These are phyloP conservation scores for Amesomyces nigricolor DNA, from an alignment of 2,329 filamentous ascomycete species.

Conservation along the genomic window DNA sequence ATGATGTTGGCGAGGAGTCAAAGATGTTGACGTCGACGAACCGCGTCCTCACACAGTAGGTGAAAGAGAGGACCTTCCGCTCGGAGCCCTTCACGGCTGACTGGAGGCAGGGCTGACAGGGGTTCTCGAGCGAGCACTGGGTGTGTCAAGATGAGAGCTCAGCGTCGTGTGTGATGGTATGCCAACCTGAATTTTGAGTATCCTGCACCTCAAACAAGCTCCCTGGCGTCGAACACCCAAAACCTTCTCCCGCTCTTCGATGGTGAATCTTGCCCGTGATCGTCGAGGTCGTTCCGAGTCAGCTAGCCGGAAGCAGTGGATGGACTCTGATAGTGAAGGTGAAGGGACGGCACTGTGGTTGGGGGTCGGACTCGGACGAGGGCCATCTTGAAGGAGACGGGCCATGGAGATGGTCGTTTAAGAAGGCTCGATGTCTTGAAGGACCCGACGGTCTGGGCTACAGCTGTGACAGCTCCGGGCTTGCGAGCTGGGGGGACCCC, in stretches of 20 bases:
- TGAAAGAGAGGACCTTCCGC: constrained; percentile 29
- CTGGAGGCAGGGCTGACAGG: constrained; percentile 27
- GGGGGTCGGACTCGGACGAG: neutral
- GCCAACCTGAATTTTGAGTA: constrained; percentile 29
- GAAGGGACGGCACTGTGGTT: constrained; percentile 3
- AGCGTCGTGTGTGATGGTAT: neutral
- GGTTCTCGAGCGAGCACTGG: constrained; percentile 29
- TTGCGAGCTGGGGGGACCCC: neutral
- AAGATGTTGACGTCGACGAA: constrained; percentile 31
- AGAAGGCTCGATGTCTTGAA: neutral
- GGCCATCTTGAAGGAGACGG: neutral
- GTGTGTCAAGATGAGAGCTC: neutral
- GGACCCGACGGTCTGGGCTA: constrained; percentile 3
- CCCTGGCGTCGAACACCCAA: constrained; percentile 27
- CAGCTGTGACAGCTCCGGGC: neutral
- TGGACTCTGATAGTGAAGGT: constrained; percentile 14
- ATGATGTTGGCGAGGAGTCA: neutral
- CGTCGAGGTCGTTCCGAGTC: constrained; percentile 1
- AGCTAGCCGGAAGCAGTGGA: constrained; percentile 18
- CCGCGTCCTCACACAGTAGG: constrained; percentile 29
- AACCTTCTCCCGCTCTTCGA: constrained; percentile 25
- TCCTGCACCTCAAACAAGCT: constrained; percentile 28
- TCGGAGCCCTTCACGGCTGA: constrained; percentile 27
- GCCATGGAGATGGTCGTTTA: neutral
- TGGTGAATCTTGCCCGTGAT: constrained; percentile 21